Base-by-base conservation (phyloP, 345 rosid species). In the Melaleuca quinquenervia region DNA sequence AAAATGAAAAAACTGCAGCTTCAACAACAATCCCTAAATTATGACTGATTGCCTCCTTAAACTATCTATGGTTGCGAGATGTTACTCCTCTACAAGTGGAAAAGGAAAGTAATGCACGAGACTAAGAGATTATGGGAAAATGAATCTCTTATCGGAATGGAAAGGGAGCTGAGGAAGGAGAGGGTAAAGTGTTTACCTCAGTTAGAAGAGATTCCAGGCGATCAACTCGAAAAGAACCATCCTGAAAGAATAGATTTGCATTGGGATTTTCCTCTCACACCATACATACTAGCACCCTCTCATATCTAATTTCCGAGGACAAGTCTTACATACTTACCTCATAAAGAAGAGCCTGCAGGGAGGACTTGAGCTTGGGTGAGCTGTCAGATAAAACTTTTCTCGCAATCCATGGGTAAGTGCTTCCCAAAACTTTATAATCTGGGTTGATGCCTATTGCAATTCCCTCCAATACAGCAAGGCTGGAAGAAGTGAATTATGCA, bases 331-430 rank as follows among this genome's bases (percentile, higher is more conserved):
- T 32, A 84, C 51, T 88, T 85, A 96, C 99, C 98, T 96, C 88
- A 60, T 96, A 96, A 76, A 96, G 95, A 90, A 96, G 95, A 88
- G 91, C 85, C 85, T 88, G 93, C 87, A 96, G 90, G 88, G 99
- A 94, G 74, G 94, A 90, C 90, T 90, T 94, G 87, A 95, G 92
- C 89, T 95, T 93, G 0, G 98, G 98, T 86, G 99, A 96, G 91
- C 95, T 91, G 85, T 96, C 96, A 78, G 96, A 94, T 84, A 96
- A 89, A 51, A 96, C 93, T 90, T 96, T 96, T 89, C 91, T 95
- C 48, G 99, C 98, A 88, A 96, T 96, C 98, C 98, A 96, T n/a
- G 99, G 99, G 88, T 95, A 96, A 82, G 99, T 95, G 88, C 98
- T 95, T 27, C 99, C 96, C 91, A 96, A 88, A 84, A 96, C 99